phyloP scores from a whole-genome alignment of 192 early-diverging fungal genomes.

The Linnemannia exigua region DNA sequence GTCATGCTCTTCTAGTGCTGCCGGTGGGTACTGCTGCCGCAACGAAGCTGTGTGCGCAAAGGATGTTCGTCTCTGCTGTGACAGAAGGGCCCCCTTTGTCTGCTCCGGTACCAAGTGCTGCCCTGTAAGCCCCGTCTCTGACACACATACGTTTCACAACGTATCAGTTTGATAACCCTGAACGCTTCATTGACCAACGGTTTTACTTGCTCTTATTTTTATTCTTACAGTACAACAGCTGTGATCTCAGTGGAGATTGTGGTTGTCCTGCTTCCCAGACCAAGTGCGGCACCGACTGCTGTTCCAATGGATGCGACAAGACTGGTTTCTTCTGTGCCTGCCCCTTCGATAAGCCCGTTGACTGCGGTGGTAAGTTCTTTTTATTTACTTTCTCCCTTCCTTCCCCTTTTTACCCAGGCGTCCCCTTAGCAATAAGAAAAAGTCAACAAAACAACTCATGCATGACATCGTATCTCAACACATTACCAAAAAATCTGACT shows the following conservation, averaged over 20 bases:
- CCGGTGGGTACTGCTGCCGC: conserved; percentile 17
- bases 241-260: conserved; percentile 12
- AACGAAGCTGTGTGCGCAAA: not conserved
- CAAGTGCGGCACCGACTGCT: conserved; percentile 23
- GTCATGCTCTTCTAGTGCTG: not conserved
- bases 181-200: not conserved
- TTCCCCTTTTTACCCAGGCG: not conserved
- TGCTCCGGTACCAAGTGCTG: conserved; percentile 32
- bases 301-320: conserved; percentile 32
- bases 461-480: not conserved
- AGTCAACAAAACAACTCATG: conserved; percentile 1
- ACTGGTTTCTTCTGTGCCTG: conserved; percentile 1
- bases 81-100: not conserved
- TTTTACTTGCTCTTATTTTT: not conserved
- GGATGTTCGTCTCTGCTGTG: conserved; percentile 2
- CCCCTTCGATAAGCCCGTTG: conserved; percentile 1
- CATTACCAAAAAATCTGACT: too few species aligned
- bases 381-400: not conserved
- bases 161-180: too few species aligned
- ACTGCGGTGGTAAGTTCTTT: conserved; percentile 20
- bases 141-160: too few species aligned
- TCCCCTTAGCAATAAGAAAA: not conserved
- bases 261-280: conserved; percentile 14
- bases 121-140: conserved; percentile 24
- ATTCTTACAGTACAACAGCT: conserved; percentile 19